Percentiles rank a stretch among this genome's conserved stretches.
These are phyloP conservation scores for Athelia psychrophila DNA, from an alignment of 1,284 basidiomycete genomes.

Conservation along the genomic window DNA sequence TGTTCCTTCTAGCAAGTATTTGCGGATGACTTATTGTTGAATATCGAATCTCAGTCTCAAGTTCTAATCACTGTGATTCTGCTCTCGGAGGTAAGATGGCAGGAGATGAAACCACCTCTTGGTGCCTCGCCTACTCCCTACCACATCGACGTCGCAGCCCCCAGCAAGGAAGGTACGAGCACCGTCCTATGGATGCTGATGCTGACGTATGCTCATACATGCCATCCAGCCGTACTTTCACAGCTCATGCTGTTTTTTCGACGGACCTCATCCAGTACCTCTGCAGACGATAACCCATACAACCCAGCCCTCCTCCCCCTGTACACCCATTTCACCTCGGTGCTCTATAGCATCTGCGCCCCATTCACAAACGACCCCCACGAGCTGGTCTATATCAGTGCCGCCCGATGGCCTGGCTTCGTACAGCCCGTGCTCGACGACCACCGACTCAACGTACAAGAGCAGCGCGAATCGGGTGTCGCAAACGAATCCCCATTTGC, in stretches of 20 bases:
- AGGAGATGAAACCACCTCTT: slow-evolving; percentile 65
- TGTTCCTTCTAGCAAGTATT: no score
- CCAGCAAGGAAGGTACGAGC: slow-evolving; percentile 58
- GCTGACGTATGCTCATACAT: slow-evolving; percentile 12
- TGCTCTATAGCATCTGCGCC: slow-evolving; percentile 62
- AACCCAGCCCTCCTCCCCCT: slow-evolving; percentile 54
- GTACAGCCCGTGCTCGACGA: slow-evolving; percentile 63
- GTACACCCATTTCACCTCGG: slow-evolving; percentile 64
- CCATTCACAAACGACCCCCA: slow-evolving; percentile 65
- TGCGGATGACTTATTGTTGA: no score
- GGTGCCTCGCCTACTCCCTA: slow-evolving; percentile 78
- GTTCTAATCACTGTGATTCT: slow-evolving; percentile 57
- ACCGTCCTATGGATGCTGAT: neutral
- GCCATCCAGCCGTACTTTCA: slow-evolving; percentile 32
- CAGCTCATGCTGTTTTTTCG: slow-evolving; percentile 33
- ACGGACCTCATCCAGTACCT: slow-evolving; percentile 15
- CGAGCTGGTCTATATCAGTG: slow-evolving; percentile 75
- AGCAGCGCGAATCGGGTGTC: slow-evolving; percentile 15
- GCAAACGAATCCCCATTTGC: slow-evolving; percentile 24
- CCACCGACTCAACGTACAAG: slow-evolving; percentile 22
- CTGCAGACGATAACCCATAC: slow-evolving; percentile 36
- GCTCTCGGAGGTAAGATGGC: slow-evolving; percentile 70
- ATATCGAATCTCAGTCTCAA: neutral
- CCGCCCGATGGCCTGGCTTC: slow-evolving; percentile 80
- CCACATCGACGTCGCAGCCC: slow-evolving; percentile 59